Evolutionary conservation across 2,329 filamentous ascomycete species (phyloP), one percentile per base, ranked within the genome.

Genomic region (Lithohypha guttulata): DNA sequence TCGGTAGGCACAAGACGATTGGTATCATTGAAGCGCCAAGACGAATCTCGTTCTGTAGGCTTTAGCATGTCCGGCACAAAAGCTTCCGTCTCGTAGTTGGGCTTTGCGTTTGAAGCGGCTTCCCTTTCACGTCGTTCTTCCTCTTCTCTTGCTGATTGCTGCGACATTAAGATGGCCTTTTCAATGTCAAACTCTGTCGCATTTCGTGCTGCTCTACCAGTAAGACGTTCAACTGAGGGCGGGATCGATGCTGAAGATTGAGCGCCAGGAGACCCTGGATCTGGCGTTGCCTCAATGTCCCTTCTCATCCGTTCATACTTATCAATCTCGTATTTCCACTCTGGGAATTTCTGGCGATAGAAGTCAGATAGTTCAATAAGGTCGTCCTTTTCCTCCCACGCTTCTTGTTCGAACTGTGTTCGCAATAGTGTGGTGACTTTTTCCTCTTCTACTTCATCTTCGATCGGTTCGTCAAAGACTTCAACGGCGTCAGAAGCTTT

Each of bases 121-220:
- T 59, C 62, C 21, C 63, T 54, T 33, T 55, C 53, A 33, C 63
- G 59, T 31, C 63, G 57, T 44, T 65, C 62, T 13, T 63, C 56
- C 46, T 69, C 65, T 49, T 68, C 64, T 45, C 64, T 60, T 0
- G 63, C 62, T 18, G 64, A 65, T 13, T 68, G 64, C 37, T 64
- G 61, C 2, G 66, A 70, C 20, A 63, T 63, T 27, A 60, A 58
- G 23, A 70, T 54, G 2, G 65, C 65, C 38, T 62, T 66, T 40
- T 68, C 60, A 33, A 70, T 62, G 41, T 69, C 66, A 4, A 68
- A 53, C 43, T 69, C 66, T 39, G 64, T 70, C 37, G 66, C 66
- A 5, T 65, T 61, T 42, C 65, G 64, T 40, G 63, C 64, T 2
- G 64, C 58, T 43, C 66, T 54, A 43, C 36, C 28, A 19, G 27